Conservation (phyloP, 192 early-diverging fungal species). For the Coemansia sp. region DNA sequence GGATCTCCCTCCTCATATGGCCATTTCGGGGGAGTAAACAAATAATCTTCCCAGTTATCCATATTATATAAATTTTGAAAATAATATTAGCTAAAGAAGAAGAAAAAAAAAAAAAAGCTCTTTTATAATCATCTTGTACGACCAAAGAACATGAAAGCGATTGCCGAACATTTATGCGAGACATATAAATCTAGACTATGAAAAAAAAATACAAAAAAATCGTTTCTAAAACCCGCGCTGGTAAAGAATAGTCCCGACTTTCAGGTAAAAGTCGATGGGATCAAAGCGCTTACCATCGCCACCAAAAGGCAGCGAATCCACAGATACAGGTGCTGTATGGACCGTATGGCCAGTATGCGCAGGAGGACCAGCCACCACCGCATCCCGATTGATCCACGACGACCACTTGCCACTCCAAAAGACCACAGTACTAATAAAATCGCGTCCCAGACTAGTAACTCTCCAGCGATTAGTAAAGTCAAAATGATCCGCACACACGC, state of each 20-base stretch:
- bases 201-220: background rate
- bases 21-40: constrained; percentile 38
- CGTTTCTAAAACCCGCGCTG: constrained; percentile 61
- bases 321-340: background rate
- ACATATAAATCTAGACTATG: too few relatives aligned
- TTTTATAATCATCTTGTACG: background rate
- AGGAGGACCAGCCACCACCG: background rate
- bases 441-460: constrained; percentile 36
- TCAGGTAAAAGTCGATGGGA: constrained; percentile 71
- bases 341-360: background rate
- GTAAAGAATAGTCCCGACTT: constrained; percentile 66
- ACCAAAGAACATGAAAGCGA: too few relatives aligned
- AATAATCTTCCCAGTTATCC: constrained; percentile 21
- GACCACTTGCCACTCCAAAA: constrained; percentile 52
- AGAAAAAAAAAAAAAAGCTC: background rate
- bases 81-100: background rate
- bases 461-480: constrained; percentile 68
- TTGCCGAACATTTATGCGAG: too few relatives aligned
- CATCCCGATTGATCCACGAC: constrained; percentile 34
- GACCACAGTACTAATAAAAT: constrained; percentile 42
- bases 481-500: constrained; percentile 87
- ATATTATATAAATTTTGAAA: background rate
- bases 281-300: constrained; percentile 59
- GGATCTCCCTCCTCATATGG: constrained; percentile 33
- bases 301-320: background rate